These are phyloP conservation scores for Zychaea mexicana DNA, from an alignment of 371 early-diverging fungal species.

Conservation along the genomic window DNA sequence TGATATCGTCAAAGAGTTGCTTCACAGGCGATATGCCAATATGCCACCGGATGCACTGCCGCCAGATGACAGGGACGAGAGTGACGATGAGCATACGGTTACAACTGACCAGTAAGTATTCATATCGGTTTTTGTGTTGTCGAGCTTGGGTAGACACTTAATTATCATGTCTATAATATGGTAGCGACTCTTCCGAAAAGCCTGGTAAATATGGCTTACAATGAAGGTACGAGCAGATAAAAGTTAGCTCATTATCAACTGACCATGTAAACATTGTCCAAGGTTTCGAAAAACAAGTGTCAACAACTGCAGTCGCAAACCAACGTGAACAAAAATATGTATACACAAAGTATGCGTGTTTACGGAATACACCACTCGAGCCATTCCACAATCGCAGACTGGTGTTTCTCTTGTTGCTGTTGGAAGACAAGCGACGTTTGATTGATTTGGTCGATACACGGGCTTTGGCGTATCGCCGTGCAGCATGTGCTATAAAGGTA, in stretches of 20 bases:
- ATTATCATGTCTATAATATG: no score
- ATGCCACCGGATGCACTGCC: background rate
- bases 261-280: no score
- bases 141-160: no score
- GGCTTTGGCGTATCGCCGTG: constrained; percentile 48
- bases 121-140: no score
- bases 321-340: constrained; percentile 27
- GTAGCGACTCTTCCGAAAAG: no score
- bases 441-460: constrained; percentile 33
- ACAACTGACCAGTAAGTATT: no score
- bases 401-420: constrained; percentile 29
- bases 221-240: no score
- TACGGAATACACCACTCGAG: constrained; percentile 46
- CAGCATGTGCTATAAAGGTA: constrained; percentile 54
- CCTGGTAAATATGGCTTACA: no score
- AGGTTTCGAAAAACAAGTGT: no score
- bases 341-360: constrained; percentile 46
- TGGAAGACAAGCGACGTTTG: constrained; percentile 38
- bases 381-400: constrained; percentile 40
- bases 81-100: background rate
- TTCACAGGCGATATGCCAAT: background rate
- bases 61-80: background rate
- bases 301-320: background rate
- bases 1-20: background rate
- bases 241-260: no score